Evolutionary conservation across 1,139 yeast genomes (phyloP), one percentile per base, ranked within the genome.

Genomic region (Nakaseomyces bracarensis): DNA sequence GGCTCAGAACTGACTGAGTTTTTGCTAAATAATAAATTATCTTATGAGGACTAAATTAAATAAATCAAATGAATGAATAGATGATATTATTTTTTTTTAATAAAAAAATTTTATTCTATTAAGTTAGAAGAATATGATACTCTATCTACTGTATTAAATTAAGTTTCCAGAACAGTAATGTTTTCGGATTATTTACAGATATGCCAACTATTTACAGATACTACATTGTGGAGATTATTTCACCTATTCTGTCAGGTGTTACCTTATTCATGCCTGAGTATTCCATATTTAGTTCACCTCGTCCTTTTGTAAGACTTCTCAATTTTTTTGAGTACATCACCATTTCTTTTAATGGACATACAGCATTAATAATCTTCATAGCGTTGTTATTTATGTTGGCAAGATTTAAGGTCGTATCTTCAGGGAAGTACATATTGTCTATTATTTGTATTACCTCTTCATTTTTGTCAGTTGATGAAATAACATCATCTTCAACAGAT

Each of bases 321-420:
- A 91, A 66, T 45, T 75, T 77, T 5, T 80, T 77, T 43, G 86
- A 71, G 58, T 91, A 91, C 1, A 96, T 95, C 43, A 89, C 75
- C 96, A 91, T 87, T 49, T 82, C 94, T 48, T 81, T 72, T 53
- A 91, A 68, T 8, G 98, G 97, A 0, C 89, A 89, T 44, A 74
- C 75, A 0, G 96, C 96, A 13, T 68, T 66, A 30, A 89, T 74
- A 2, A 74, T 66, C 54, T 83, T 82, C 44, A 47, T 45, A 4
- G 50, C 53, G n/a, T 49, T 52, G 18, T 48, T 49, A 11, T 27
- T 27, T n/a, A 50, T 40, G 18, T 51, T 53, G 3, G 54, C 53
- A 30, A 46, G 42, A 31, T 55, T 55, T 44, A 70, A 44, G 0
- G 76, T 72, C 13, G 61, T 59, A 54, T 81, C 89, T 21, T 70